Percentiles rank a stretch among this genome's conserved stretches.
Conservation (phyloP, 345 rosid genomes). For the Brassica incana region DNA sequence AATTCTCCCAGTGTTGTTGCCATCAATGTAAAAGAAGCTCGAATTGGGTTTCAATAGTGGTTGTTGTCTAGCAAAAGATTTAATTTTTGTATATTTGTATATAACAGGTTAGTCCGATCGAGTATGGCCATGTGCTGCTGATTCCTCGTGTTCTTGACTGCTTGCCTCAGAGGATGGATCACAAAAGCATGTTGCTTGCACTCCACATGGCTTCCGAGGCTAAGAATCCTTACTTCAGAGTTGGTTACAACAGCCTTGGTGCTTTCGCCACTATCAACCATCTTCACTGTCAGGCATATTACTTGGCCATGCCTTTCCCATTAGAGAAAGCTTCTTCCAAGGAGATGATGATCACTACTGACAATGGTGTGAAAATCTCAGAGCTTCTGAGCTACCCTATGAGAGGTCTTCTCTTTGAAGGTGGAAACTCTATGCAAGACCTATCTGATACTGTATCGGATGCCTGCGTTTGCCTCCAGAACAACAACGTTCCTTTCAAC, state of each 20-base stretch:
- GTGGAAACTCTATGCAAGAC: slow-evolving; percentile 60
- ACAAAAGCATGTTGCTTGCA: slow-evolving; percentile 81
- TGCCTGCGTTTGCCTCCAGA: slow-evolving; percentile 83
- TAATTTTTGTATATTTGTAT: slow-evolving; percentile 3
- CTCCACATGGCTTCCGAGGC: slow-evolving; percentile 88
- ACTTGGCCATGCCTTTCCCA: slow-evolving; percentile 79
- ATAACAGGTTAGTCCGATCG: slow-evolving; percentile 93
- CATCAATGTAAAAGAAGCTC: slow-evolving; percentile 60
- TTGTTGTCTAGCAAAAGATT: background rate
- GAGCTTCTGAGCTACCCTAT: slow-evolving; percentile 81
- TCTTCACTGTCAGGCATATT: slow-evolving; percentile 99
- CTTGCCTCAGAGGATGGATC: slow-evolving; percentile 97
- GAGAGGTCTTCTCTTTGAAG: slow-evolving; percentile 86
- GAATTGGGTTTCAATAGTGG: background rate
- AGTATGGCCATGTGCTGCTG: slow-evolving; percentile 94
- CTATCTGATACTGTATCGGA: slow-evolving; percentile 66
- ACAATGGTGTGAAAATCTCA: slow-evolving; percentile 59
- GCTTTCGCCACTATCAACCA: slow-evolving; percentile 99
- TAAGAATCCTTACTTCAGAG: slow-evolving; percentile 75
- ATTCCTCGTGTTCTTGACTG: slow-evolving; percentile 90
- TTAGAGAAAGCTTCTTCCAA: slow-evolving; percentile 84
- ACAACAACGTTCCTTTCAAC: slow-evolving; percentile 88
- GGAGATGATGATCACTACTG: slow-evolving; percentile 49
- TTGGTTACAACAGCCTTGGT: slow-evolving; percentile 99
- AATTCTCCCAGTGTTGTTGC: slow-evolving; percentile 89